phyloP scores from a whole-genome alignment of 2,329 filamentous ascomycete genomes.

The Fusarium papillatum region DNA sequence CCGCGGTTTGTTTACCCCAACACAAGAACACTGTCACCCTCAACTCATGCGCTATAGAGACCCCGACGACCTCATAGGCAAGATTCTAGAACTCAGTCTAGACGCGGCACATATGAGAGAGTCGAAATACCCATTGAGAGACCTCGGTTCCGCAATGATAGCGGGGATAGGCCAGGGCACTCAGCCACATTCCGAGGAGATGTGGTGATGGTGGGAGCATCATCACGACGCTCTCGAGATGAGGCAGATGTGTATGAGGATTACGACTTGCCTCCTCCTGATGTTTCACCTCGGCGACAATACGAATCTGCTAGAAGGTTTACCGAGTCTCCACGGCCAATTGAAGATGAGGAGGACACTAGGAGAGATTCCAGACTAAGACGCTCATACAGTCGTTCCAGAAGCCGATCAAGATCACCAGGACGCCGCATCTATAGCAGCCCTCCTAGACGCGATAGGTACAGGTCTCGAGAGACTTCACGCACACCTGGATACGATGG shows the following conservation, averaged over 20 bases:
- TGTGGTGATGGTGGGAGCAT: neutral
- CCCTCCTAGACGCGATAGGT: conserved; percentile 3
- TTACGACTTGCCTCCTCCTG: conserved; percentile 3
- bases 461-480: conserved; percentile 9
- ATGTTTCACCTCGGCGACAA: neutral
- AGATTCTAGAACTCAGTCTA: conserved; percentile 8
- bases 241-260: neutral
- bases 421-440: conserved; percentile 11
- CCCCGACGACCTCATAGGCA: conserved; percentile 11
- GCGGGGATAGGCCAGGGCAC: neutral
- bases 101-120: conserved; percentile 25
- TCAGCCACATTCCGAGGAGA: neutral
- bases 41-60: conserved; percentile 22
- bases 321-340: conserved; percentile 34
- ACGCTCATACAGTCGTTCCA: neutral
- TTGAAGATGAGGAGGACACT: conserved; percentile 19
- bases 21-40: neutral
- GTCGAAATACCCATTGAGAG: neutral
- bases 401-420: conserved; percentile 25
- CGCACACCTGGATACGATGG: conserved; percentile 10
- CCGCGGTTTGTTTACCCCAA: conserved; percentile 27
- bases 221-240: conserved; percentile 6
- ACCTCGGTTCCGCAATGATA: conserved; percentile 9
- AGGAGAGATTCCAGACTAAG: neutral
- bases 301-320: conserved; percentile 7